phyloP scores from a whole-genome alignment of 495 filamentous ascomycete species.

The Trichoderma virens region DNA sequence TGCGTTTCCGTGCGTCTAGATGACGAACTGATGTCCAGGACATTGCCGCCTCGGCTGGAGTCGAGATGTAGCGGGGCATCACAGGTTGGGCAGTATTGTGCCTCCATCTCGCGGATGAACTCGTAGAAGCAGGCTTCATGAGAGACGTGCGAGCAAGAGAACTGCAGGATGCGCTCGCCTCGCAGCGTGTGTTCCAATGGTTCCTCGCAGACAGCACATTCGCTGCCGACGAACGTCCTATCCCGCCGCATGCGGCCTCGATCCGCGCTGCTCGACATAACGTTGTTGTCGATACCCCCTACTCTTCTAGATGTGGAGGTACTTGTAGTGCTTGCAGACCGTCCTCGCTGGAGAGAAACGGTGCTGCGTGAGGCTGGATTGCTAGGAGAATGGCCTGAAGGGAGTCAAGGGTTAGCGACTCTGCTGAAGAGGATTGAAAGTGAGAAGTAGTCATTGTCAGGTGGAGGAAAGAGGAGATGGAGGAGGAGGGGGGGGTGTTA shows the following conservation, averaged over 20 bases:
- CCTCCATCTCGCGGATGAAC: conserved; percentile 91
- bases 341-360: not conserved
- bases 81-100: conserved; percentile 91
- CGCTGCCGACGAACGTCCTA: conserved; percentile 87
- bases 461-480: conserved; percentile 12
- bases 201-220: conserved; percentile 96
- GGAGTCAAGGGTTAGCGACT: not conserved
- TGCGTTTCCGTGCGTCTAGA: conserved; percentile 8
- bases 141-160: conserved; percentile 91
- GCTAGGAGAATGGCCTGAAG: not conserved
- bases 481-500: not conserved
- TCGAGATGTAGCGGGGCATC: conserved; percentile 89
- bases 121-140: conserved; percentile 99
- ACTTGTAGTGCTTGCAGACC: not conserved
- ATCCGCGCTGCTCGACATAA: conserved; percentile 69
- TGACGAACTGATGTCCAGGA: conserved; percentile 80
- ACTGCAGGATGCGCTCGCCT: conserved; percentile 90
- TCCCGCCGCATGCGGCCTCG: conserved; percentile 76
- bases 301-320: conserved; percentile 15
- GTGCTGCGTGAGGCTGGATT: conserved; percentile 1
- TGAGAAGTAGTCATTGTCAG: conserved; percentile 8
- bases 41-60: conserved; percentile 90
- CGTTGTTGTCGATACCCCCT: conserved; percentile 19
- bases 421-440: conserved; percentile 11
- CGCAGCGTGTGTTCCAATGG: conserved; percentile 93